Evolutionary conservation across 2,329 filamentous ascomycete genomes (phyloP).

Genomic region (Cladosporium halotolerans): DNA sequence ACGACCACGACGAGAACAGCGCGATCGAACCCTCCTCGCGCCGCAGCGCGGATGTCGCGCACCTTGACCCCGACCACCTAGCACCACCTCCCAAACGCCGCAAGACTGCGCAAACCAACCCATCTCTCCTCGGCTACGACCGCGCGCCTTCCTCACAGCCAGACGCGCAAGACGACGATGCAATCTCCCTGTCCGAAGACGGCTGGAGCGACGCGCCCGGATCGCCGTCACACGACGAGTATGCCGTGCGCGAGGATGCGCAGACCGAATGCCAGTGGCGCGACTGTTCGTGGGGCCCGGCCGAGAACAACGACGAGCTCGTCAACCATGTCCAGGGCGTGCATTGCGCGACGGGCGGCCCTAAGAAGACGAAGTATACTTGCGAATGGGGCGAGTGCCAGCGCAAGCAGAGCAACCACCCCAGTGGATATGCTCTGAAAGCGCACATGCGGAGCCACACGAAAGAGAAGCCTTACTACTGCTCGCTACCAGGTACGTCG

Average conservation of each 20-base stretch:
- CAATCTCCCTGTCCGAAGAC: constrained; percentile 64
- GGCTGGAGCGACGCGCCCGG: constrained; percentile 70
- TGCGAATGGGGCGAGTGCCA: constrained; percentile 93
- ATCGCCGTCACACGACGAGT: constrained; percentile 41
- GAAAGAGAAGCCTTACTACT: constrained; percentile 97
- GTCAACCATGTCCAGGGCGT: constrained; percentile 65
- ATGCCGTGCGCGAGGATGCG: constrained; percentile 36
- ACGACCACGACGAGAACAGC: constrained; percentile 46
- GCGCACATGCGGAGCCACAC: constrained; percentile 98
- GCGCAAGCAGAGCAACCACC: constrained; percentile 83
- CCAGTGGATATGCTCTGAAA: constrained; percentile 89
- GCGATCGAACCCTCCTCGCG: constrained; percentile 42
- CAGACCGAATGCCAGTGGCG: constrained; percentile 46
- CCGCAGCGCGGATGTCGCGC: constrained; percentile 38
- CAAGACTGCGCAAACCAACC: constrained; percentile 26
- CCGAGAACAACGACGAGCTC: constrained; percentile 47
- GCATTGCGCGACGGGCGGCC: constrained; percentile 66
- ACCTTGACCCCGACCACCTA: constrained; percentile 25
- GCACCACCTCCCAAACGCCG: constrained; percentile 34
- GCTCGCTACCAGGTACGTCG: constrained; percentile 74
- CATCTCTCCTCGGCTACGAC: constrained; percentile 20
- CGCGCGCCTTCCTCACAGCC: constrained; percentile 32
- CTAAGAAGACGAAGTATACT: constrained; percentile 91
- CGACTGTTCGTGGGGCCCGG: constrained; percentile 43
- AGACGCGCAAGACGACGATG: constrained; percentile 49